Evolutionary conservation across 495 filamentous ascomycete species (phyloP).

Genomic region (Hypoxylon cercidicola): DNA sequence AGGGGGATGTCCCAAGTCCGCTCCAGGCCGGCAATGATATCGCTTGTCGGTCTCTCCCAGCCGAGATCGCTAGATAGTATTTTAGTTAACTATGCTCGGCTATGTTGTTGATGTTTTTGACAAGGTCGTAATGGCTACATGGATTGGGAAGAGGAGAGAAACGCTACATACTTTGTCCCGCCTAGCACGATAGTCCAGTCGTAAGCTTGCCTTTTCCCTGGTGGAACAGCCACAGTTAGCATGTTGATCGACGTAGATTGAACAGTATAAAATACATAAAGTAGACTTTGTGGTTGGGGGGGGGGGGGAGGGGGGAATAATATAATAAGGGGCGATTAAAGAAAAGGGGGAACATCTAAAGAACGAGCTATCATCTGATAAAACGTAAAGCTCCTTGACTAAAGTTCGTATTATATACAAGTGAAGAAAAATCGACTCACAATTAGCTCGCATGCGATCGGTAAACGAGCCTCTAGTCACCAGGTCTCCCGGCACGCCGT

Average conservation of each 20-base stretch:
- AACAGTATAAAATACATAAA: too few species aligned
- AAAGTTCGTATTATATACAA: too few species aligned
- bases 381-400: too few species aligned
- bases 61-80: conserved; percentile 55
- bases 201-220: conserved; percentile 40
- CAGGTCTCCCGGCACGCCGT: conserved; percentile 64
- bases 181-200: conserved; percentile 65
- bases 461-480: conserved; percentile 58
- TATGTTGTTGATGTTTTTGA: background rate
- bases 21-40: conserved; percentile 55
- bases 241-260: background rate
- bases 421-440: conserved; percentile 42
- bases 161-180: conserved; percentile 64
- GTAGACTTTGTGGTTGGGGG: background rate
- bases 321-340: too few species aligned
- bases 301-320: background rate
- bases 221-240: background rate
- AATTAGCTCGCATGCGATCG: conserved; percentile 56
- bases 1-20: conserved; percentile 60
- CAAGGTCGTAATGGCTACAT: background rate
- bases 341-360: background rate
- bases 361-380: too few species aligned
- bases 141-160: background rate
- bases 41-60: conserved; percentile 41
- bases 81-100: background rate